Conservation (phyloP, 345 rosid genomes). For the Rhodamnia rubescens region DNA sequence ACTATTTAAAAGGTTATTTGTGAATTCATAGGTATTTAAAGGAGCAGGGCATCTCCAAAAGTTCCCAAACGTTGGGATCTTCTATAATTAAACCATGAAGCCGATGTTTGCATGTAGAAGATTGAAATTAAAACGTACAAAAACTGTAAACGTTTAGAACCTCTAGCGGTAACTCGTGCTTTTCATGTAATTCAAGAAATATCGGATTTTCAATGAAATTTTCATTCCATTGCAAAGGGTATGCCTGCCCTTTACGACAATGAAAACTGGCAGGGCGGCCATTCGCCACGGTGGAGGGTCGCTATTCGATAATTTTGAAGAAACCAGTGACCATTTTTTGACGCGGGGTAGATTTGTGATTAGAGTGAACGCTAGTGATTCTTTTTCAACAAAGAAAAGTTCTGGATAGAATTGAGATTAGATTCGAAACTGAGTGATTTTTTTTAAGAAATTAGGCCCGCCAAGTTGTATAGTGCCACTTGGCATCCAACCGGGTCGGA, state of each 20-base stretch:
- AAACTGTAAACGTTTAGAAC: background rate
- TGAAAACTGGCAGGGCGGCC: background rate
- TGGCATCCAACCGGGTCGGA: background rate
- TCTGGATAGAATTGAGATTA: background rate
- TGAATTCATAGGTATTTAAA: background rate
- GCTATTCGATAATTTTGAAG: background rate
- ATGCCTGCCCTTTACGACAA: background rate
- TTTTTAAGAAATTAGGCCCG: background rate
- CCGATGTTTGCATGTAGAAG: background rate
- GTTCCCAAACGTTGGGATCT: background rate
- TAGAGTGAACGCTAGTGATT: background rate
- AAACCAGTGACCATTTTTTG: background rate
- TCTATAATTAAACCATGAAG: background rate
- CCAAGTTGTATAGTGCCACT: background rate
- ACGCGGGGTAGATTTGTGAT: background rate
- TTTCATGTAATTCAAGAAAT: background rate
- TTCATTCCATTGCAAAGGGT: background rate
- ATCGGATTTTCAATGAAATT: background rate
- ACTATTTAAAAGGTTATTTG: background rate
- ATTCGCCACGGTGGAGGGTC: background rate
- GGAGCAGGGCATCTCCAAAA: background rate
- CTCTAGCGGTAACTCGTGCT: background rate
- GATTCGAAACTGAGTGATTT: background rate
- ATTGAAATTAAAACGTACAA: background rate
- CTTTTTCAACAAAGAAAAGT: background rate